Percentiles rank a stretch among this genome's conserved stretches.
Conservation (phyloP, 108 stramenopile genomes). For the Aureococcus anophagefferens region DNA sequence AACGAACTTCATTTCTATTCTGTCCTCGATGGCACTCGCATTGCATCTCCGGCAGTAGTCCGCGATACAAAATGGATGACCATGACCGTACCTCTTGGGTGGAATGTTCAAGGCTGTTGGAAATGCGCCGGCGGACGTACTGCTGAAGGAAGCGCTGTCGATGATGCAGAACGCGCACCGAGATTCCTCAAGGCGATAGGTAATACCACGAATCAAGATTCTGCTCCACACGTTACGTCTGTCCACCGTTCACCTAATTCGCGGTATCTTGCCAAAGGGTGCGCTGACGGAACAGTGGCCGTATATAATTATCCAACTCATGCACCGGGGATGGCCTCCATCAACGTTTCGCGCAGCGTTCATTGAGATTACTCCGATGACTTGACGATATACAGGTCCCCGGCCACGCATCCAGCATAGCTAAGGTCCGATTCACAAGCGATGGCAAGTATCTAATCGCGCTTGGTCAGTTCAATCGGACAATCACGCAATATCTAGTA, state of each 20-base stretch:
- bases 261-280: background rate
- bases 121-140: no score
- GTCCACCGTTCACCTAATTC: background rate
- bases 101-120: slow-evolving; percentile 28
- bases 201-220: no score
- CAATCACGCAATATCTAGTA: background rate
- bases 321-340: background rate
- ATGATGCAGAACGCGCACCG: no score
- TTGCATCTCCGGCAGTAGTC: background rate
- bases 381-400: background rate
- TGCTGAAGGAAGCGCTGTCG: no score
- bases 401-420: background rate
- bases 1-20: background rate
- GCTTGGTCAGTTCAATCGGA: background rate
- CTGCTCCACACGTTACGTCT: background rate
- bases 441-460: background rate
- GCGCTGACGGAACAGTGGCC: background rate
- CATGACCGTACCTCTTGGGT: slow-evolving; percentile 32
- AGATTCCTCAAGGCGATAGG: no score
- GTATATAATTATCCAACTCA: background rate
- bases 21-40: background rate
- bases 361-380: no score
- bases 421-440: background rate
- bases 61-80: slow-evolving; percentile 16
- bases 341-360: no score